These are phyloP conservation scores for Amanita muscaria DNA, from an alignment of 768 basidiomycete species.

Conservation along the genomic window DNA sequence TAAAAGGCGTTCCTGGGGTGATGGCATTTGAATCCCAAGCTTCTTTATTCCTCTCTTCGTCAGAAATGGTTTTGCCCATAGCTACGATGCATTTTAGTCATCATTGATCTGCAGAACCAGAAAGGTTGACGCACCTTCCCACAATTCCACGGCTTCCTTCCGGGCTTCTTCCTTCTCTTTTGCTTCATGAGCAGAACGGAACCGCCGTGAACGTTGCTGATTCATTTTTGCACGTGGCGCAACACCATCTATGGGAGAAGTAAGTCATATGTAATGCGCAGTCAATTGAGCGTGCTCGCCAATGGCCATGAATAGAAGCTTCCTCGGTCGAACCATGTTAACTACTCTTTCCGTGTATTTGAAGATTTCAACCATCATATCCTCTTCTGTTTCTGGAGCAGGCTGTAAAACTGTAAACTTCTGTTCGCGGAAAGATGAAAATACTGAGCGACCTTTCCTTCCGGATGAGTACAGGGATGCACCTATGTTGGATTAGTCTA, in stretches of 20 bases:
- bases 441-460: slow-evolving; percentile 61
- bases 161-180: slow-evolving; percentile 87
- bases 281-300: slow-evolving; percentile 41
- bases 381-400: slow-evolving; percentile 94
- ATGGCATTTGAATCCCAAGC: slow-evolving; percentile 99
- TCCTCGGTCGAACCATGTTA: slow-evolving; percentile 93
- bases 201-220: slow-evolving; percentile 95
- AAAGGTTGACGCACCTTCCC: slow-evolving; percentile 55
- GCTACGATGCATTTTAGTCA: slow-evolving; percentile 35
- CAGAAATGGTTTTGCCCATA: slow-evolving; percentile 84
- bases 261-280: background rate
- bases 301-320: slow-evolving; percentile 96
- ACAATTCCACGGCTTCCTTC: slow-evolving; percentile 71
- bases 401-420: slow-evolving; percentile 40
- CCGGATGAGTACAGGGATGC: slow-evolving; percentile 98
- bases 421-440: slow-evolving; percentile 1
- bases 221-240: slow-evolving; percentile 99
- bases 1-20: slow-evolving; percentile 98
- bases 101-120: background rate
- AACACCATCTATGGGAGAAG: slow-evolving; percentile 65
- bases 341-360: slow-evolving; percentile 95
- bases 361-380: slow-evolving; percentile 99
- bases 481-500: slow-evolving; percentile 40
- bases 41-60: slow-evolving; percentile 77
- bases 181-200: slow-evolving; percentile 91